These are phyloP conservation scores for Maudiozyma serrabonitensis DNA, from an alignment of 805 yeast genomes.

Conservation along the genomic window DNA sequence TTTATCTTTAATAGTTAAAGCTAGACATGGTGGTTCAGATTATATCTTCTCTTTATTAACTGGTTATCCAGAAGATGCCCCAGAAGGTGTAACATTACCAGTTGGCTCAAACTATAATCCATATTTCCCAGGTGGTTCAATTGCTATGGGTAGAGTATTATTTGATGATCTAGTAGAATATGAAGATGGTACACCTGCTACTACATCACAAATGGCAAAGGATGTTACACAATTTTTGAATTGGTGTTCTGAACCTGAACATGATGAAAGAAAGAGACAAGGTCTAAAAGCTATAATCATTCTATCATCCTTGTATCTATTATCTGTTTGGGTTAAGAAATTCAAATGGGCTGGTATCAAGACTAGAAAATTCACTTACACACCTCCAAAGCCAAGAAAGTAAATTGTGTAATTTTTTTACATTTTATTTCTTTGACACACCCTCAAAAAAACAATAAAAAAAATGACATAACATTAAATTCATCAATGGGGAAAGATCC, in stretches of 20 bases:
- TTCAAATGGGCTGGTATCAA: slow-evolving; percentile 97
- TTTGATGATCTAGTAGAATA: slow-evolving; percentile 96
- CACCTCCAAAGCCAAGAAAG: slow-evolving; percentile 59
- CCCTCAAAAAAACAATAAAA: too few species aligned
- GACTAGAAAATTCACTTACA: slow-evolving; percentile 87
- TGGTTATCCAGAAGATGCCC: slow-evolving; percentile 98
- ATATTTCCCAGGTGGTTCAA: slow-evolving; percentile 99
- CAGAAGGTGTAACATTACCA: slow-evolving; percentile 91
- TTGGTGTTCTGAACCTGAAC: slow-evolving; percentile 99
- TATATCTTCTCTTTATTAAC: slow-evolving; percentile 91
- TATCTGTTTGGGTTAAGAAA: slow-evolving; percentile 87
- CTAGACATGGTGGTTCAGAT: slow-evolving; percentile 97
- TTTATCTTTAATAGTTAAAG: slow-evolving; percentile 92
- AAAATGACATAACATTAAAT: too few species aligned
- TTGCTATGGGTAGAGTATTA: slow-evolving; percentile 98
- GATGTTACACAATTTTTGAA: slow-evolving; percentile 91
- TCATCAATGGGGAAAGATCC: too few species aligned
- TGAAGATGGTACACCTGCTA: slow-evolving; percentile 98
- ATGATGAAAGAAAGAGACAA: slow-evolving; percentile 92
- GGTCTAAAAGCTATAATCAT: slow-evolving; percentile 89
- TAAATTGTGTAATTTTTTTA: neutral
- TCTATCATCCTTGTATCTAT: slow-evolving; percentile 65
- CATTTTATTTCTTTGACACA: too few species aligned
- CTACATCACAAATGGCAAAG: slow-evolving; percentile 98
- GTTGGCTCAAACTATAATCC: slow-evolving; percentile 97